These are phyloP conservation scores for Boletus fagicola DNA, from an alignment of 768 basidiomycete species.

Conservation along the genomic window DNA sequence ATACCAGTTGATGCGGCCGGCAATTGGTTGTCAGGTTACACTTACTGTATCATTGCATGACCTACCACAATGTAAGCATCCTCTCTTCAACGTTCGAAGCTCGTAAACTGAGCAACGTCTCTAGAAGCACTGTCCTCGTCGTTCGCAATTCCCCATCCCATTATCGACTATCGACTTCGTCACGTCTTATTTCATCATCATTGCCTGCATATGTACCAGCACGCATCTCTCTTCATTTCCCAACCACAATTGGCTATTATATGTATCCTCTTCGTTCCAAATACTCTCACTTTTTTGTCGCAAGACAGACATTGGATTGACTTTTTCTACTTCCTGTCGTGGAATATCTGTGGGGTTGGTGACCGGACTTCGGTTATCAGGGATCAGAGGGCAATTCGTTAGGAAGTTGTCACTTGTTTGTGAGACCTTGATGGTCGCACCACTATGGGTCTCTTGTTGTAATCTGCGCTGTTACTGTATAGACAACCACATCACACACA, in stretches of 20 bases:
- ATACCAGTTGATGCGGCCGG: background rate
- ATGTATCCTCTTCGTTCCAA: constrained; percentile 6
- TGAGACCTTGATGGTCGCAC: constrained; percentile 8
- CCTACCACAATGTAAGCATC: constrained; percentile 11
- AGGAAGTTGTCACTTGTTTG: constrained; percentile 10
- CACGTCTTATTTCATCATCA: background rate
- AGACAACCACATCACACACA: background rate
- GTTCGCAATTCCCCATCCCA: background rate
- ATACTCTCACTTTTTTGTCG: constrained; percentile 8
- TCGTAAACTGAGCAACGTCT: background rate
- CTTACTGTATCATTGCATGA: constrained; percentile 12
- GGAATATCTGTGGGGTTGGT: constrained; percentile 5
- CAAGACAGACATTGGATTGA: constrained; percentile 12
- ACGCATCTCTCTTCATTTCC: background rate
- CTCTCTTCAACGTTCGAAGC: background rate
- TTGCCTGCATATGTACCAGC: constrained; percentile 3
- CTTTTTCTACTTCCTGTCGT: background rate
- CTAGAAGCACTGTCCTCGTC: background rate
- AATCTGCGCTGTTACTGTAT: background rate
- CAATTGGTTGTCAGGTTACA: too few species aligned
- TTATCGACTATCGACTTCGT: background rate
- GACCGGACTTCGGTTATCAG: constrained; percentile 5
- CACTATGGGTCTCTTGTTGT: background rate
- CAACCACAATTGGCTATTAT: too few species aligned
- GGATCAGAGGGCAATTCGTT: background rate